Evolutionary conservation across 805 yeast species (phyloP).

Genomic region (Candida hispaniensis): DNA sequence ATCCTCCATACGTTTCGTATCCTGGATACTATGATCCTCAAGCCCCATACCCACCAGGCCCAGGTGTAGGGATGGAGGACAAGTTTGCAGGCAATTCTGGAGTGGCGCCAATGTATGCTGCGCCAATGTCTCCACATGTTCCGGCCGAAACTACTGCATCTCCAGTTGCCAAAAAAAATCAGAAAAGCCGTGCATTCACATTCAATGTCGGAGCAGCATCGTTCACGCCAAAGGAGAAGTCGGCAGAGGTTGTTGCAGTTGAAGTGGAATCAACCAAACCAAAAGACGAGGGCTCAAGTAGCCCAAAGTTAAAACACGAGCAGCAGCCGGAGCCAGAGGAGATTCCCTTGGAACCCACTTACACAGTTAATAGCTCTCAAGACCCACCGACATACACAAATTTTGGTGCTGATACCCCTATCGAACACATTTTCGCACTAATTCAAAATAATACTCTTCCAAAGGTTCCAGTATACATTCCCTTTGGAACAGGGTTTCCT

Average conservation of each 20-base stretch:
- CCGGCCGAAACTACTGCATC: not conserved
- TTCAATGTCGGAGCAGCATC: slow-evolving; percentile 15
- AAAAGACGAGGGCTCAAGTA: too few relatives aligned
- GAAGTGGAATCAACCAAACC: slow-evolving; percentile 2
- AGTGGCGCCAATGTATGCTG: not conserved
- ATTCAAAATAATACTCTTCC: slow-evolving; percentile 13
- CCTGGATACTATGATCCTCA: slow-evolving; percentile 5
- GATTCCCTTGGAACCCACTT: slow-evolving; percentile 7
- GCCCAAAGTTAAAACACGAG: too few relatives aligned
- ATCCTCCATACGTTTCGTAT: slow-evolving; percentile 1
- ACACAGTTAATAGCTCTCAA: not conserved
- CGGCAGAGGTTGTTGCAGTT: slow-evolving; percentile 6
- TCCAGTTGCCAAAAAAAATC: slow-evolving; percentile 1
- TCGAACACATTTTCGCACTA: slow-evolving; percentile 15
- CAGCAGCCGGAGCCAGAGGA: slow-evolving; percentile 1
- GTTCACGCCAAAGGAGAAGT: slow-evolving; percentile 11
- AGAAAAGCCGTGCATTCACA: slow-evolving; percentile 9
- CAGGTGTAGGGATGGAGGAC: not conserved
- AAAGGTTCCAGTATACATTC: slow-evolving; percentile 3
- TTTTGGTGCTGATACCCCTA: slow-evolving; percentile 9
- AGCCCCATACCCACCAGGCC: not conserved
- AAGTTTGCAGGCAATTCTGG: not conserved
- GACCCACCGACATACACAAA: slow-evolving; percentile 2
- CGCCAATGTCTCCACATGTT: slow-evolving; percentile 1
- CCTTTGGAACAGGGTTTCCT: too few relatives aligned